Evolutionary conservation across 805 yeast species (phyloP).

Genomic region (Yamadazyma paraphyllophila): DNA sequence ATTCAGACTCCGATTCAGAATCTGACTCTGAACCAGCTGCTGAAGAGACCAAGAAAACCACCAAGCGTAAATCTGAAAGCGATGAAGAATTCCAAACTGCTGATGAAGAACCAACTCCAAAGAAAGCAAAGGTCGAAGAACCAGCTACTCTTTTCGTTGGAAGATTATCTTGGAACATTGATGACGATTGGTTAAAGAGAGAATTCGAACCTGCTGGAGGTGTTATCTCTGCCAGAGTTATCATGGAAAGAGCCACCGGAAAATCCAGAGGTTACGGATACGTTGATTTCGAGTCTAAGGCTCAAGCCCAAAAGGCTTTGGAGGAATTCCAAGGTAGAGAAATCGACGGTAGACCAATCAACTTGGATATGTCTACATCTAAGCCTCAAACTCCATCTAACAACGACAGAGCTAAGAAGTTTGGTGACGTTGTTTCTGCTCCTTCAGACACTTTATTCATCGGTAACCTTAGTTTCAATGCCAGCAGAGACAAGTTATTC

Average conservation of each 20-base stretch:
- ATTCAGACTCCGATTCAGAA: conserved; percentile 8
- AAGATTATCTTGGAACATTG: conserved; percentile 95
- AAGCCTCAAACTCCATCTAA: conserved; percentile 63
- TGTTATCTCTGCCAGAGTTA: conserved; percentile 85
- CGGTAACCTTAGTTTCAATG: conserved; percentile 93
- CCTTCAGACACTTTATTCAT: conserved; percentile 96
- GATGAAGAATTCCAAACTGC: conserved; percentile 40
- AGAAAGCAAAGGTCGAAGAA: conserved; percentile 60
- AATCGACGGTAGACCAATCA: conserved; percentile 95
- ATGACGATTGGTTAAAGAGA: conserved; percentile 86
- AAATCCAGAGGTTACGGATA: conserved; percentile 97
- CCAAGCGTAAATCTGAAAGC: conserved; percentile 33
- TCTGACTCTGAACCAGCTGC: conserved; percentile 26
- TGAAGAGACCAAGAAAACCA: conserved; percentile 24
- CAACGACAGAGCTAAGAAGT: conserved; percentile 80
- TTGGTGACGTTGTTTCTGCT: conserved; percentile 84
- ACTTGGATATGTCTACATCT: conserved; percentile 86
- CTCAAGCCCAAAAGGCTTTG: conserved; percentile 83
- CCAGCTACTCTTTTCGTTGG: conserved; percentile 94
- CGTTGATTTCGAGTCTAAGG: conserved; percentile 83
- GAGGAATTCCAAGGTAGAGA: conserved; percentile 86
- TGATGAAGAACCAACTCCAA: conserved; percentile 37
- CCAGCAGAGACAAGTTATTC: conserved; percentile 75
- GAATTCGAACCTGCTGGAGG: conserved; percentile 86
- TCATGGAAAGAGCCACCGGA: conserved; percentile 87